These are phyloP conservation scores for Colletotrichum viniferum DNA, from an alignment of 2,329 filamentous ascomycete species.

Conservation along the genomic window DNA sequence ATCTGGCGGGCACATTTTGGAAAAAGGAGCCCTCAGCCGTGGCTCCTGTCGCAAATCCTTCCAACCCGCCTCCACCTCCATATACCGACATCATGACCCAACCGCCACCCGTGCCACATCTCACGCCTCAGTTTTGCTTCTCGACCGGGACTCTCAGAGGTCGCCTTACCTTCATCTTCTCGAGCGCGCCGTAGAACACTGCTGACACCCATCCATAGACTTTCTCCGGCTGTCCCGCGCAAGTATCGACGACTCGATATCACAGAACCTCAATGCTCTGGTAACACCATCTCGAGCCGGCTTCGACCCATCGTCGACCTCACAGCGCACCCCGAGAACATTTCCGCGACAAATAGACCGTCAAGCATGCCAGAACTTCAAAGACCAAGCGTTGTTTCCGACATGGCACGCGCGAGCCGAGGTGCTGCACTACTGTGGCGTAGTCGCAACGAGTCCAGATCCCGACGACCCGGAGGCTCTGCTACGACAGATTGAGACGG, in stretches of 20 bases:
- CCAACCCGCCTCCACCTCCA: constrained; percentile 30
- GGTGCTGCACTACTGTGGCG: constrained; percentile 86
- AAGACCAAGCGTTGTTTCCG: constrained; percentile 80
- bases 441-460: constrained; percentile 86
- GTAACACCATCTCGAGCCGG: constrained; percentile 72
- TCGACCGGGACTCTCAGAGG: constrained; percentile 72
- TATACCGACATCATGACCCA: constrained; percentile 49
- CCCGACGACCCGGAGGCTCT: constrained; percentile 82
- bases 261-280: constrained; percentile 90
- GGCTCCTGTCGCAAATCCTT: constrained; percentile 38
- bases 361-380: constrained; percentile 72
- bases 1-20: constrained; percentile 56
- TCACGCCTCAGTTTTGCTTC: constrained; percentile 82
- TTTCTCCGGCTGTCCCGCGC: constrained; percentile 87
- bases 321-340: constrained; percentile 60
- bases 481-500: constrained; percentile 71
- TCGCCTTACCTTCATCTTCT: constrained; percentile 36
- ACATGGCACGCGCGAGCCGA: constrained; percentile 85
- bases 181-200: not conserved
- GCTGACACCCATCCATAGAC: constrained; percentile 58
- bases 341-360: constrained; percentile 60
- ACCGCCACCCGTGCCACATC: constrained; percentile 48
- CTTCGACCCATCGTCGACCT: constrained; percentile 83
- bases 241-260: constrained; percentile 90
- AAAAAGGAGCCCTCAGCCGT: constrained; percentile 42